Evolutionary conservation across 2,329 filamentous ascomycete species (phyloP).

Genomic region (Xylaria sp.): DNA sequence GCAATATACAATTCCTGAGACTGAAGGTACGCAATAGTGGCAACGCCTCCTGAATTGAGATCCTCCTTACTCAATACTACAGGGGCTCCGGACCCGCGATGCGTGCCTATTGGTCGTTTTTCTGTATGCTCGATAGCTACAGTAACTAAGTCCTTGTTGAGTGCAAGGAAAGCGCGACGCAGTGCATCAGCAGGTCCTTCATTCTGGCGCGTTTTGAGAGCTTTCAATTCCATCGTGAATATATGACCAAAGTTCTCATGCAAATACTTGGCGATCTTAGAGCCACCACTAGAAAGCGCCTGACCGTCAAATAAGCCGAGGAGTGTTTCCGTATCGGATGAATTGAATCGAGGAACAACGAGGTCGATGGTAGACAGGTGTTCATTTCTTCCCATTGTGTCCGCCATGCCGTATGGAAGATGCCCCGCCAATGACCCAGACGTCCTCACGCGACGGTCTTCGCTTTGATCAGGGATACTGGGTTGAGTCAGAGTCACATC

Average conservation of each 20-base stretch:
- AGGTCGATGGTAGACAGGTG: slow-evolving; percentile 96
- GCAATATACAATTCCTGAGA: slow-evolving; percentile 92
- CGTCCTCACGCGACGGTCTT: slow-evolving; percentile 95
- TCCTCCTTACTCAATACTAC: slow-evolving; percentile 90
- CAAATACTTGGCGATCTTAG: slow-evolving; percentile 94
- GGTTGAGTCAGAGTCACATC: slow-evolving; percentile 95
- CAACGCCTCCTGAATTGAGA: slow-evolving; percentile 87
- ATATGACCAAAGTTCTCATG: slow-evolving; percentile 94
- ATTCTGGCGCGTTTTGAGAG: slow-evolving; percentile 70
- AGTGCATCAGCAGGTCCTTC: slow-evolving; percentile 87
- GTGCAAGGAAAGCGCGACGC: slow-evolving; percentile 82
- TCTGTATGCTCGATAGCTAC: slow-evolving; percentile 84
- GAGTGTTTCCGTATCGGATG: slow-evolving; percentile 88
- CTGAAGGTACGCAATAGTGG: slow-evolving; percentile 89
- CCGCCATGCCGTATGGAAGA: slow-evolving; percentile 96
- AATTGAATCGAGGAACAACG: slow-evolving; percentile 91
- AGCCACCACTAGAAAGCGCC: slow-evolving; percentile 86
- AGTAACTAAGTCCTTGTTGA: slow-evolving; percentile 95
- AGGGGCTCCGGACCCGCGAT: slow-evolving; percentile 77
- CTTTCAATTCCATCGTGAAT: slow-evolving; percentile 84
- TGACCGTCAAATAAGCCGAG: slow-evolving; percentile 97
- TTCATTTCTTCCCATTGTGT: slow-evolving; percentile 91
- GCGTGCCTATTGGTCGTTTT: slow-evolving; percentile 72
- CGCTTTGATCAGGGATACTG: slow-evolving; percentile 92
- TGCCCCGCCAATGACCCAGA: slow-evolving; percentile 93